phyloP scores from a whole-genome alignment of 2,329 filamentous ascomycete species.

The Monosporascus ibericus region DNA sequence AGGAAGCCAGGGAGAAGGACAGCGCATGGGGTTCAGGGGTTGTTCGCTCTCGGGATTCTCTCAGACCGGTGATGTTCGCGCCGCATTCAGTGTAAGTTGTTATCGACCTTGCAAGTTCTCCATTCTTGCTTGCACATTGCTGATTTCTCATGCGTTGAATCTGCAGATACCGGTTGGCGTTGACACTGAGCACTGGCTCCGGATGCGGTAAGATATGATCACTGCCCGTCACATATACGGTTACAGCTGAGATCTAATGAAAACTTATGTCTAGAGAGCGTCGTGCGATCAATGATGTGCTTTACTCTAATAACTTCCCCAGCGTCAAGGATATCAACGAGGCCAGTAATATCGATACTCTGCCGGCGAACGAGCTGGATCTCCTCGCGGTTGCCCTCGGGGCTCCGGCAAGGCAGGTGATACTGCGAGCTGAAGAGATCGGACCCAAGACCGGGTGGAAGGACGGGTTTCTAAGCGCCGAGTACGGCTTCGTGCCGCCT shows the following conservation, averaged over 20 bases:
- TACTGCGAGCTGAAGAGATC: constrained; percentile 47
- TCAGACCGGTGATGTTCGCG: constrained; percentile 28
- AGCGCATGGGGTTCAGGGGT: constrained; percentile 25
- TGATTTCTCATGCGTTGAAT: not conserved
- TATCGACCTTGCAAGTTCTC: not conserved
- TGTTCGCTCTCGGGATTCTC: constrained; percentile 30
- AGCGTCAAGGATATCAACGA: constrained; percentile 31
- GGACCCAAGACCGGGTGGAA: constrained; percentile 45
- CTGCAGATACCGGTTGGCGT: constrained; percentile 38
- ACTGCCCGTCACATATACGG: no score
- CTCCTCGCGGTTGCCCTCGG: constrained; percentile 46
- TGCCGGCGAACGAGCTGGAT: constrained; percentile 42
- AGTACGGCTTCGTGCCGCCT: constrained; percentile 45
- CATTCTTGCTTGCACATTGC: not conserved
- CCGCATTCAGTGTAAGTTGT: constrained; percentile 22
- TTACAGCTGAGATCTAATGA: constrained; percentile 1
- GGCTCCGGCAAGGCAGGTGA: constrained; percentile 47
- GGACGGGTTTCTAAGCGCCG: constrained; percentile 45
- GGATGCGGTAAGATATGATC: constrained; percentile 27
- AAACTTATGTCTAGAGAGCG: constrained; percentile 28
- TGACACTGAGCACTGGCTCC: constrained; percentile 39
- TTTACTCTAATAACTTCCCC: constrained; percentile 37
- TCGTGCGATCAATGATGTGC: constrained; percentile 41
- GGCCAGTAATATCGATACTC: constrained; percentile 39
- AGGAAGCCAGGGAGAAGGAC: constrained; percentile 19